These are phyloP conservation scores for Rhynchosporium secalis DNA, from an alignment of 2,329 filamentous ascomycete species.

Conservation along the genomic window DNA sequence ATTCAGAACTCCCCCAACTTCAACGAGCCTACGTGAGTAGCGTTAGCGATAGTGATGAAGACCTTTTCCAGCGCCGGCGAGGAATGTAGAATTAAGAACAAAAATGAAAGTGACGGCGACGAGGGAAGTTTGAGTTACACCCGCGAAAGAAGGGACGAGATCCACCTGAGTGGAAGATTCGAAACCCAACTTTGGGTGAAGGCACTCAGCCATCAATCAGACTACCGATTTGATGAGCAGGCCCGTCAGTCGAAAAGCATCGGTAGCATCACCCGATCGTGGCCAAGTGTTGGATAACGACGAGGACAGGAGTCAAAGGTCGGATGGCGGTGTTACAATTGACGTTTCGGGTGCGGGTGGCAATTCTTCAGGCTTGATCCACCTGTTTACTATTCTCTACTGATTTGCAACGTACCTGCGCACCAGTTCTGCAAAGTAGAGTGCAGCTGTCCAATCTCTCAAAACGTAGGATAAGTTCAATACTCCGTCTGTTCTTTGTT, in stretches of 20 bases:
- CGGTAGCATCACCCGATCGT: constrained; percentile 15
- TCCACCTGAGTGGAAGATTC: constrained; percentile 18
- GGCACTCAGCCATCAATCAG: constrained; percentile 19
- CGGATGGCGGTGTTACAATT: constrained; percentile 37
- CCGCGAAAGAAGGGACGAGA: not conserved
- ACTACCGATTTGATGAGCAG: constrained; percentile 14
- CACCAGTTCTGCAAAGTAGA: constrained; percentile 4
- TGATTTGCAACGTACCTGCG: constrained; percentile 1
- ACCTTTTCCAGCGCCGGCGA: constrained; percentile 23
- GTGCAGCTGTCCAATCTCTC: constrained; percentile 17
- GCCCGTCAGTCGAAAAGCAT: constrained; percentile 7
- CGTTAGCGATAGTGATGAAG: constrained; percentile 21
- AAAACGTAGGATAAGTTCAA: constrained; percentile 11
- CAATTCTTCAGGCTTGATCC: constrained; percentile 34
- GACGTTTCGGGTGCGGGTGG: constrained; percentile 37
- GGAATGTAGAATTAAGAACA: constrained; percentile 12
- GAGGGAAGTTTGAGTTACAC: constrained; percentile 6
- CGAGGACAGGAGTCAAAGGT: constrained; percentile 20
- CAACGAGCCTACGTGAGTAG: constrained; percentile 20
- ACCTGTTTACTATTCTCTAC: constrained; percentile 13
- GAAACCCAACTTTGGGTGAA: constrained; percentile 22
- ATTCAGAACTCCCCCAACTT: constrained; percentile 13
- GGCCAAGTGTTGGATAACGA: not conserved
- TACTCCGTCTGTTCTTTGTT: constrained; percentile 10
- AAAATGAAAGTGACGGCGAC: constrained; percentile 3